Evolutionary conservation across 1,139 yeast genomes (phyloP).

Genomic region (Magnusiomyces paraingens): DNA sequence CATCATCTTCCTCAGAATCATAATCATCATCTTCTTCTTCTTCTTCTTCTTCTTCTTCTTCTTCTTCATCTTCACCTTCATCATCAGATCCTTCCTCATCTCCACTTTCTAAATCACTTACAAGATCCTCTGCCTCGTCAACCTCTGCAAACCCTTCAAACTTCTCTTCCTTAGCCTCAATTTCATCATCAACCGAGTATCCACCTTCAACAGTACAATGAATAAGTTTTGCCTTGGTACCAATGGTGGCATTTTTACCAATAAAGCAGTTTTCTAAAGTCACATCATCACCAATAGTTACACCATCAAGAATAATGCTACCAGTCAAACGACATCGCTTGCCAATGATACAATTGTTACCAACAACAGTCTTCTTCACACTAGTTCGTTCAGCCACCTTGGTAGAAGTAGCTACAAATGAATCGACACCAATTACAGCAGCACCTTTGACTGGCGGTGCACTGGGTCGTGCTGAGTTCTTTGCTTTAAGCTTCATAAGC

Average conservation of each 20-base stretch:
- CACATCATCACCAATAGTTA: constrained; percentile 65
- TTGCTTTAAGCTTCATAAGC: constrained; percentile 49
- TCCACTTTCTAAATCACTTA: constrained; percentile 18
- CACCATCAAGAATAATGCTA: constrained; percentile 69
- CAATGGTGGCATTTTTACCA: constrained; percentile 61
- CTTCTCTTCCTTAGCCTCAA: constrained; percentile 77
- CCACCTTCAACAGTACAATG: constrained; percentile 83
- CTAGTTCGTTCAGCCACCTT: constrained; percentile 69
- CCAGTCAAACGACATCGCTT: constrained; percentile 84
- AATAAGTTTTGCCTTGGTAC: constrained; percentile 34
- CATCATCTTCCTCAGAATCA: constrained; percentile 20
- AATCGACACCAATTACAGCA: constrained; percentile 84
- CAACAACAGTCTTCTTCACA: constrained; percentile 79
- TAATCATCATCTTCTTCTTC: constrained; percentile 23
- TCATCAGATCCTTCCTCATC: constrained; percentile 32
- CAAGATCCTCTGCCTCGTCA: constrained; percentile 31
- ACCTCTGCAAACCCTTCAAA: constrained; percentile 59
- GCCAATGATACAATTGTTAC: constrained; percentile 71
- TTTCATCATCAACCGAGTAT: constrained; percentile 41
- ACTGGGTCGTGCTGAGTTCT: constrained; percentile 28
- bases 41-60: constrained; percentile 31
- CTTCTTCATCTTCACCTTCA: constrained; percentile 33
- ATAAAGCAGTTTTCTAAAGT: constrained; percentile 79
- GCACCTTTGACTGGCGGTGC: constrained; percentile 47
- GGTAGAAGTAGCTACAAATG: constrained; percentile 56